phyloP scores from a whole-genome alignment of 2,329 filamentous ascomycete genomes.

The Colletotrichum trifolii region DNA sequence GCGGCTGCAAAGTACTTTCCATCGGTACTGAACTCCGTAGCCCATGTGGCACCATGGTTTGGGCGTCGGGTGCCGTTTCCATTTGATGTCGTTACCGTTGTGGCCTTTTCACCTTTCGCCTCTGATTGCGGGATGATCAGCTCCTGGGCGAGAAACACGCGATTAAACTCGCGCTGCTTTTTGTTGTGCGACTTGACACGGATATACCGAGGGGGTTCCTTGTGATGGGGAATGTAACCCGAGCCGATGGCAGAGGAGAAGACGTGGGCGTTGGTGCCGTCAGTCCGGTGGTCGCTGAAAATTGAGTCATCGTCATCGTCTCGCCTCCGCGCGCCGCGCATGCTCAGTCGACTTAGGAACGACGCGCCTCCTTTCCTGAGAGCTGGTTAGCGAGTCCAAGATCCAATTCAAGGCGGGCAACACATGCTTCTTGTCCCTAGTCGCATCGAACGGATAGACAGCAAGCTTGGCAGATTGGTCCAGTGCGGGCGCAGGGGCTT shows the following conservation, averaged over 20 bases:
- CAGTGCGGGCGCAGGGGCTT: conserved; percentile 59
- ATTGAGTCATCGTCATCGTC: conserved; percentile 78
- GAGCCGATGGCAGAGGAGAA: conserved; percentile 81
- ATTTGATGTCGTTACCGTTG: conserved; percentile 51
- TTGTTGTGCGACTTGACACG: conserved; percentile 86
- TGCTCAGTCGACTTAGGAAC: conserved; percentile 83
- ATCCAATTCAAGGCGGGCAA: neutral
- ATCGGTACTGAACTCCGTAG: conserved; percentile 91
- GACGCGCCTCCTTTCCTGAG: conserved; percentile 85
- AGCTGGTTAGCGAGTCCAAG: conserved; percentile 6
- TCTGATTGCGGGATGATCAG: conserved; percentile 55
- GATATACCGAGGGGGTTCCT: conserved; percentile 91
- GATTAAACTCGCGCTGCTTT: conserved; percentile 83
- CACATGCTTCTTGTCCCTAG: conserved; percentile 75
- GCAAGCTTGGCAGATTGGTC: conserved; percentile 50
- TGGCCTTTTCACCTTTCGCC: conserved; percentile 39
- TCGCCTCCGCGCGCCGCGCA: conserved; percentile 81
- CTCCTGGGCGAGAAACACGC: conserved; percentile 92
- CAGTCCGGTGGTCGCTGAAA: conserved; percentile 73
- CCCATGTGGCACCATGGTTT: conserved; percentile 80
- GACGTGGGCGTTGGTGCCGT: conserved; percentile 85
- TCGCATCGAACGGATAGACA: conserved; percentile 54
- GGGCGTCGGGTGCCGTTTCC: conserved; percentile 41
- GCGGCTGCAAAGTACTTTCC: conserved; percentile 92
- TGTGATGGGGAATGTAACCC: conserved; percentile 84